Evolutionary conservation across 257 asterid species (phyloP).

Genomic region (Solanum lycopersicoides): DNA sequence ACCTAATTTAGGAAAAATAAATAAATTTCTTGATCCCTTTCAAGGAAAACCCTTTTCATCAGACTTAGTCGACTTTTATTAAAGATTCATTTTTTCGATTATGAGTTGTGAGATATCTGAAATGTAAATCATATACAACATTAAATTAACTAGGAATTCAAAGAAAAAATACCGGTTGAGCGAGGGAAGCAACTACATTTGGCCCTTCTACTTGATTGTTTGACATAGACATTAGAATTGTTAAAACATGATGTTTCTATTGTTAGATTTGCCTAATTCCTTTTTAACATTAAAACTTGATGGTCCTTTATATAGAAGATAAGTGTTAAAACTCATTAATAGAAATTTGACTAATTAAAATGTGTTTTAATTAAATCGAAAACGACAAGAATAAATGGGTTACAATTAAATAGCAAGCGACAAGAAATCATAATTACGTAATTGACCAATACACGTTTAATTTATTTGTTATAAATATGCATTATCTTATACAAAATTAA

Average conservation of each 20-base stretch:
- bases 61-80: neutral
- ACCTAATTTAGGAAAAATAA: neutral
- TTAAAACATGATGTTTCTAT: neutral
- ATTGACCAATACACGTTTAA: too few relatives aligned
- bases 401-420: too few relatives aligned
- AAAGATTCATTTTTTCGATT: neutral
- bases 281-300: too few relatives aligned
- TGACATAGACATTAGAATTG: neutral
- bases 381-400: too few relatives aligned
- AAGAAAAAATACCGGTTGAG: neutral
- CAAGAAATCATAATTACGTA: too few relatives aligned
- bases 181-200: neutral
- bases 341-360: too few relatives aligned
- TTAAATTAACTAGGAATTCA: neutral
- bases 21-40: neutral
- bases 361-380: too few relatives aligned
- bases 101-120: neutral
- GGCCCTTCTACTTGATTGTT: neutral
- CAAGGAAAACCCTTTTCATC: neutral
- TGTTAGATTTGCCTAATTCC: too few relatives aligned
- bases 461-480: too few relatives aligned
- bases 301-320: too few relatives aligned
- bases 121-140: neutral
- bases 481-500: too few relatives aligned
- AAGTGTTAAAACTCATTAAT: too few relatives aligned